These are phyloP conservation scores for Coix lacrymajobi DNA, from an alignment of 176 grass and related monocot genomes.

Conservation along the genomic window DNA sequence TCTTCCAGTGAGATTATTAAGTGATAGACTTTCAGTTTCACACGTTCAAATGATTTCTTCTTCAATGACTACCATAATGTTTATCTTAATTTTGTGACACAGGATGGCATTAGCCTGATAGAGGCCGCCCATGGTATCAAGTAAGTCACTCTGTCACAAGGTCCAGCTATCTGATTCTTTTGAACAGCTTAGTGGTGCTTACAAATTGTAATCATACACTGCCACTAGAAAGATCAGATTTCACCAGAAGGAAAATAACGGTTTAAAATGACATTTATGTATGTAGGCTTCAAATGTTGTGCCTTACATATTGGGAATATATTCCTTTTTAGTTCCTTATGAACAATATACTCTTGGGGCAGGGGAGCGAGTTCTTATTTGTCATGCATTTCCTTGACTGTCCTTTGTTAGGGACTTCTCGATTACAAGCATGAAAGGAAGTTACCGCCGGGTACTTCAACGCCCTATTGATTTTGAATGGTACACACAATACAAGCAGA, in stretches of 20 bases:
- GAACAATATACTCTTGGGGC: not conserved
- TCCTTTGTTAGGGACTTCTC: constrained; percentile 80
- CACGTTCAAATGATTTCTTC: constrained; percentile 2
- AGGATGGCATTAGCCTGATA: constrained; percentile 87
- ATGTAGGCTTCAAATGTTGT: not conserved
- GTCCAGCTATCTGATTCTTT: not conserved
- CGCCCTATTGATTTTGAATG: constrained; percentile 69
- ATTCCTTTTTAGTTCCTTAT: not conserved
- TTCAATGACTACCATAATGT: not conserved
- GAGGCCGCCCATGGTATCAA: constrained; percentile 59
- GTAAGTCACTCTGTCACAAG: constrained; percentile 43
- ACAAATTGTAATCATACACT: not conserved
- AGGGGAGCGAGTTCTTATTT: constrained; percentile 4
- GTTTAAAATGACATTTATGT: constrained; percentile 12
- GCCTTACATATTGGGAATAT: not conserved
- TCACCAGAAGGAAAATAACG: not conserved
- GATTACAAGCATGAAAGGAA: constrained; percentile 81
- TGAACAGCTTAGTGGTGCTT: not conserved
- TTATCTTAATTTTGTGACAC: constrained; percentile 38
- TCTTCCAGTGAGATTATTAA: not conserved
- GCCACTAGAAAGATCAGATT: not conserved
- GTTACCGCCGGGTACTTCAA: constrained; percentile 75
- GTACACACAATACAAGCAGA: constrained; percentile 33
- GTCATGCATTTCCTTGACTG: constrained; percentile 1
- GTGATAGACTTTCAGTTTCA: constrained; percentile 10